These are phyloP conservation scores for Globisporangium heterothallicum DNA, from an alignment of 352 stramenopile species.

Conservation along the genomic window DNA sequence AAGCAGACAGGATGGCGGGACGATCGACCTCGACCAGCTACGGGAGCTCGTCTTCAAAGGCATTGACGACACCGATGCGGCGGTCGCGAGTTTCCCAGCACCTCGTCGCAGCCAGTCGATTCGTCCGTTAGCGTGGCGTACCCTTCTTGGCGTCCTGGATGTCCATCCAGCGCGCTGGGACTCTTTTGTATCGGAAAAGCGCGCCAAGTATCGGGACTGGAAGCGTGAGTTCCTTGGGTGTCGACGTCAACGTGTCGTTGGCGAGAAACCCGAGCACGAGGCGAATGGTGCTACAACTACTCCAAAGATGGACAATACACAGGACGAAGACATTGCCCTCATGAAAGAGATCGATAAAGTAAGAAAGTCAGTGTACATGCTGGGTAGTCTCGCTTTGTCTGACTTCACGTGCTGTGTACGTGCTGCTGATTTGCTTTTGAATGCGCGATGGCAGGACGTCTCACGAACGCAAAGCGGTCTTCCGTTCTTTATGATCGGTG, in stretches of 20 bases:
- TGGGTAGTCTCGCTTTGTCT: too few species aligned
- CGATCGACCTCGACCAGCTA: constrained; percentile 21
- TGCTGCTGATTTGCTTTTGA: background rate
- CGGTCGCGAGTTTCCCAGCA: too few species aligned
- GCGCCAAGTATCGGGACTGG: constrained; percentile 22
- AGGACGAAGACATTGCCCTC: constrained; percentile 29
- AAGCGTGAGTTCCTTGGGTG: constrained; percentile 32
- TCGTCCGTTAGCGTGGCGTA: constrained; percentile 29
- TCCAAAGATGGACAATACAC: constrained; percentile 1
- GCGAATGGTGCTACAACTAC: background rate
- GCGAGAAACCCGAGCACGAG: background rate
- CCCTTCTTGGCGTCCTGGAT: constrained; percentile 37
- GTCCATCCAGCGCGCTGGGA: constrained; percentile 13
- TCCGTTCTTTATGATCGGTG: constrained; percentile 37
- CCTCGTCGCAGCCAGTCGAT: constrained; percentile 6
- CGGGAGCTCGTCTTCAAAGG: constrained; percentile 16
- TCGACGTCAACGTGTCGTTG: constrained; percentile 9
- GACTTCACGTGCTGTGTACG: too few species aligned
- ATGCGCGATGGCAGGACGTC: constrained; percentile 32
- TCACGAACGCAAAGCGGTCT: constrained; percentile 51
- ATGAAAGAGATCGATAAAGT: constrained; percentile 68
- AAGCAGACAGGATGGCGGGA: background rate
- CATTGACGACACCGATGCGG: background rate
- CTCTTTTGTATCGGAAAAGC: constrained; percentile 14
- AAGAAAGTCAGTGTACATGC: background rate